These are phyloP conservation scores for Fusarium veterinarium DNA, from an alignment of 2,329 filamentous ascomycete genomes.

Conservation along the genomic window DNA sequence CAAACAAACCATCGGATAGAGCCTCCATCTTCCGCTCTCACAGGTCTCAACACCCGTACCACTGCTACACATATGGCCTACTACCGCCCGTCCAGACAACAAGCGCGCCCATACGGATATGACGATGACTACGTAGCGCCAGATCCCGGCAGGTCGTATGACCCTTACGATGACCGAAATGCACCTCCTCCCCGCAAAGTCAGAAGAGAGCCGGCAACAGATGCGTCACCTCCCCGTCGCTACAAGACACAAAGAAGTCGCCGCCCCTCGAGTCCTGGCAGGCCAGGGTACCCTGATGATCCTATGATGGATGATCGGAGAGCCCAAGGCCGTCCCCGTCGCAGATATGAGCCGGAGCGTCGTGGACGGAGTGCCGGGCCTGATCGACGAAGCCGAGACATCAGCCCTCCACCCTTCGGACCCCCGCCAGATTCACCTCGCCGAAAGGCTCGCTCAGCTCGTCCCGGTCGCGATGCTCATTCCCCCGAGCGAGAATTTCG, in stretches of 20 bases:
- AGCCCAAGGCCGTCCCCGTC: conserved; percentile 10
- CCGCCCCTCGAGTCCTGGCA: conserved; percentile 34
- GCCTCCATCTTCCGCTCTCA: background rate
- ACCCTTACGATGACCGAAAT: conserved; percentile 32
- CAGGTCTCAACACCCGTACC: background rate
- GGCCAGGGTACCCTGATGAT: conserved; percentile 31
- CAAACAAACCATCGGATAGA: background rate
- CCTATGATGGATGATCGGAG: conserved; percentile 13
- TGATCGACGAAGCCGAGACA: conserved; percentile 21
- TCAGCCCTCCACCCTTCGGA: conserved; percentile 32
- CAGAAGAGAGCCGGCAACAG: conserved; percentile 15
- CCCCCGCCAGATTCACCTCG: conserved; percentile 36
- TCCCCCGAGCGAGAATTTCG: conserved; percentile 15
- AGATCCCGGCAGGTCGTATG: conserved; percentile 37
- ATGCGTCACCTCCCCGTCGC: conserved; percentile 35
- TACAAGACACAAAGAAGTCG: conserved; percentile 40
- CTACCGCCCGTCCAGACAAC: conserved; percentile 39
- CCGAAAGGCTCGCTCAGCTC: conserved; percentile 31
- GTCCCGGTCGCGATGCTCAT: conserved; percentile 22
- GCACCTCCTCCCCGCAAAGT: conserved; percentile 17
- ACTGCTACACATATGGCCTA: conserved; percentile 40
- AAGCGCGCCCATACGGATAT: conserved; percentile 37
- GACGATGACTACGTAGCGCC: conserved; percentile 42
- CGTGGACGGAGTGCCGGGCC: conserved; percentile 41
- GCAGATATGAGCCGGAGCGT: conserved; percentile 29